These are phyloP conservation scores for Letharia lupina DNA, from an alignment of 495 filamentous ascomycete genomes.

Conservation along the genomic window DNA sequence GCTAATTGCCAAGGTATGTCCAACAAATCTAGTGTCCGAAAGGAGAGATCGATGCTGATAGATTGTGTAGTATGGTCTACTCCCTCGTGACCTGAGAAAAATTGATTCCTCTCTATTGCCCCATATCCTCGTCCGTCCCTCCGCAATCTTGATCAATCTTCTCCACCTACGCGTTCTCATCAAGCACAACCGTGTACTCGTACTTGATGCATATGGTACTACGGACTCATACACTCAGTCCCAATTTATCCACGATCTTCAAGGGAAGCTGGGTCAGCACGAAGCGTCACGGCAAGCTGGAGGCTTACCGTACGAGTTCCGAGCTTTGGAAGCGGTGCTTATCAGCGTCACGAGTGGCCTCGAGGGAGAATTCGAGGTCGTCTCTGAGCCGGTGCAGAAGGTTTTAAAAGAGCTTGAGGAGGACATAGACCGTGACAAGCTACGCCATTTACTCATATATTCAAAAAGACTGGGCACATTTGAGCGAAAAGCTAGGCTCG, in stretches of 20 bases:
- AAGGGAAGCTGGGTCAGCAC: conserved; percentile 55
- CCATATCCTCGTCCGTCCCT: conserved; percentile 89
- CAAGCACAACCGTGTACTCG: conserved; percentile 83
- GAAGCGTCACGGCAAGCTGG: conserved; percentile 38
- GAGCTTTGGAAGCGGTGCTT: conserved; percentile 47
- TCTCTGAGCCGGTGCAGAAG: conserved; percentile 82
- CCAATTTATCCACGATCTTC: conserved; percentile 88
- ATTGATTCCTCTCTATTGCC: conserved; percentile 98
- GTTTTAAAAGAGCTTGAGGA: conserved; percentile 88
- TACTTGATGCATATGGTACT: conserved; percentile 94
- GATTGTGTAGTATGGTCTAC: conserved; percentile 68
- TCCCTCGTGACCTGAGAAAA: conserved; percentile 92
- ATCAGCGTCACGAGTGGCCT: conserved; percentile 70
- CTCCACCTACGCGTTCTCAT: conserved; percentile 90
- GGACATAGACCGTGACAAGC: conserved; percentile 91
- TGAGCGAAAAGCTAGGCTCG: conserved; percentile 90
- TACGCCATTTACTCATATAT: conserved; percentile 81
- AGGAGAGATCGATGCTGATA: conserved; percentile 23
- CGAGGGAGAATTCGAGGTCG: conserved; percentile 86
- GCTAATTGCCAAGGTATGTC: conserved; percentile 82
- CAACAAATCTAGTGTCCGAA: neutral
- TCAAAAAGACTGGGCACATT: conserved; percentile 95
- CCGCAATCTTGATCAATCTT: conserved; percentile 88
- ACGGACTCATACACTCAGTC: conserved; percentile 91
- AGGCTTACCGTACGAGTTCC: conserved; percentile 56